phyloP scores from a whole-genome alignment of 345 rosid species.

The Corymbia maculata region DNA sequence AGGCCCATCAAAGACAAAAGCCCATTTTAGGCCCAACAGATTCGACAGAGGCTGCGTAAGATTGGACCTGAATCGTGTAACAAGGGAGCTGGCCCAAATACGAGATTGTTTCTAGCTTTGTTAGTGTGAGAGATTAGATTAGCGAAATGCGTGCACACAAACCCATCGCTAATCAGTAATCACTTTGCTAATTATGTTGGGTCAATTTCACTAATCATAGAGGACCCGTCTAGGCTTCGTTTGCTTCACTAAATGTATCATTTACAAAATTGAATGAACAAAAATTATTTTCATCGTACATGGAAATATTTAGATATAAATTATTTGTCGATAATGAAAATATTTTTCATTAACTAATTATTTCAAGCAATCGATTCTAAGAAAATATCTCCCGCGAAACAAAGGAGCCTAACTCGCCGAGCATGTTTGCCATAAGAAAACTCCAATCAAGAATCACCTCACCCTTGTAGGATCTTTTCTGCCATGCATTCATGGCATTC shows the following conservation, averaged over 20 bases:
- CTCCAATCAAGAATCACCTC: not conserved
- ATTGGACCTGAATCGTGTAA: not conserved
- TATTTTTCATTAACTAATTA: not conserved
- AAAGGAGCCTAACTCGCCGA: not conserved
- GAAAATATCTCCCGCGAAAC: not conserved
- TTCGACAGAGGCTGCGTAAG: not conserved
- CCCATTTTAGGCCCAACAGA: not conserved
- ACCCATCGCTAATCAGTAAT: not conserved
- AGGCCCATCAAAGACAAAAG: not conserved
- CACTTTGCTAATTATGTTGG: not conserved
- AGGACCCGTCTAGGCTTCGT: not conserved
- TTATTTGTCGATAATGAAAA: not conserved
- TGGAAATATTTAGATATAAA: not conserved
- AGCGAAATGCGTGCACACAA: not conserved
- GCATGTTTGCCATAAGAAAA: not conserved
- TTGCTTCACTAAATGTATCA: not conserved
- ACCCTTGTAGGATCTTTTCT: not conserved
- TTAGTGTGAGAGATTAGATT: not conserved
- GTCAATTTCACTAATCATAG: not conserved
- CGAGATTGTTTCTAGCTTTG: not conserved
- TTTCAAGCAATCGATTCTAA: not conserved
- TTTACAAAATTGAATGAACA: not conserved
- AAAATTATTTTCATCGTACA: not conserved
- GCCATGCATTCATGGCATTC: not conserved
- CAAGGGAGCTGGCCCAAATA: not conserved